These are phyloP conservation scores for Cladorrhinum samala DNA, from an alignment of 495 filamentous ascomycete genomes.

Conservation along the genomic window DNA sequence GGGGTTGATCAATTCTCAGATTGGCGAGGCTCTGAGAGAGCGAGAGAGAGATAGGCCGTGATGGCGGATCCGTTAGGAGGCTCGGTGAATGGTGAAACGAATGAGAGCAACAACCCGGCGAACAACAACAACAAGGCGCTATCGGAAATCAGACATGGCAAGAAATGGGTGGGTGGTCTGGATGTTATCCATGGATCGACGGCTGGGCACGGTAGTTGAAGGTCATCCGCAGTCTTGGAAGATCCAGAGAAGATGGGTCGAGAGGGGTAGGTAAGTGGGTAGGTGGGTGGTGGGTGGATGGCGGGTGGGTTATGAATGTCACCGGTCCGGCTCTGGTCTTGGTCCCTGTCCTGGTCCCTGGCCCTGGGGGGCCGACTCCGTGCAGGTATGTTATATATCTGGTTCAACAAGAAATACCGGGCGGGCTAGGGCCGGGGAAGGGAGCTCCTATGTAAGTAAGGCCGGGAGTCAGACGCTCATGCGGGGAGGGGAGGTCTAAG, in stretches of 20 bases:
- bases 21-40: background rate
- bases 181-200: constrained; percentile 23
- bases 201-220: background rate
- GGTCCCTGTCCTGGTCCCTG: constrained; percentile 10
- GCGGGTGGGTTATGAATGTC: constrained; percentile 10
- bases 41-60: background rate
- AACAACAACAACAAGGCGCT: constrained; percentile 13
- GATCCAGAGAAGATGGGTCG: constrained; percentile 1
- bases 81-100: background rate
- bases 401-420: constrained; percentile 5
- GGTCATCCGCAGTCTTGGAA: constrained; percentile 12
- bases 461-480: constrained; percentile 21
- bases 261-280: constrained; percentile 1
- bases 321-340: constrained; percentile 8
- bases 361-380: constrained; percentile 19
- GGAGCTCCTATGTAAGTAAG: constrained; percentile 3
- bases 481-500: constrained; percentile 11
- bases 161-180: constrained; percentile 7
- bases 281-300: background rate
- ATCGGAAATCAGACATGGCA: constrained; percentile 30
- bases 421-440: constrained; percentile 1
- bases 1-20: background rate
- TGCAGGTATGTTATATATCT: constrained; percentile 19
- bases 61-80: background rate
- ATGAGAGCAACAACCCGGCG: constrained; percentile 11